Percentiles rank a stretch among this genome's conserved stretches.
Conservation (phyloP, 169 alveolate species). For the Ichthyophthirius multifiliis region DNA sequence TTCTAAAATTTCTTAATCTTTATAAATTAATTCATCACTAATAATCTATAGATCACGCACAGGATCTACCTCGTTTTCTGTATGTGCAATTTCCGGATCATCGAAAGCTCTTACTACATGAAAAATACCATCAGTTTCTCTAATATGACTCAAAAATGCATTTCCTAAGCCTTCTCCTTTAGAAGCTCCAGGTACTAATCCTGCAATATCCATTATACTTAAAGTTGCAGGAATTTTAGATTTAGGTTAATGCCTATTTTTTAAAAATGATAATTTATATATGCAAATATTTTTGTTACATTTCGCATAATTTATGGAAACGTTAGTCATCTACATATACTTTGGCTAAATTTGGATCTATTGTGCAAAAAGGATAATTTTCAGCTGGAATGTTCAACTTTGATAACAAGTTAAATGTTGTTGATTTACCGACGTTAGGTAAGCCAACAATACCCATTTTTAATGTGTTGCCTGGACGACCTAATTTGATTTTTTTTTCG, state of each 20-base stretch:
- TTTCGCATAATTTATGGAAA: conserved; percentile 91
- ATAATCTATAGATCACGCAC: conserved; percentile 96
- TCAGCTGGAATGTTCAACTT: conserved; percentile 95
- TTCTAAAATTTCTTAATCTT: conserved; percentile 92
- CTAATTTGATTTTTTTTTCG: conserved; percentile 63
- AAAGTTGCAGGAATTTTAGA: conserved; percentile 95
- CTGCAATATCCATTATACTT: conserved; percentile 98
- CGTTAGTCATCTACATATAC: conserved; percentile 94
- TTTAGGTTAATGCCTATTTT: conserved; percentile 86
- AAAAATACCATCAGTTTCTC: conserved; percentile 96
- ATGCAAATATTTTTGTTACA: conserved; percentile 53
- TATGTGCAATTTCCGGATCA: conserved; percentile 95
- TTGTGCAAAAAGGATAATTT: conserved; percentile 97
- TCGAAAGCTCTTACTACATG: conserved; percentile 99
- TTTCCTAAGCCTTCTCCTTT: conserved; percentile 99
- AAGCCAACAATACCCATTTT: conserved; percentile 99
- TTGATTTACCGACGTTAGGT: conserved; percentile 98
- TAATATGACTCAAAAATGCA: conserved; percentile 96
- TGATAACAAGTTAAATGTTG: conserved; percentile 96
- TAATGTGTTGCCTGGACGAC: conserved; percentile 84
- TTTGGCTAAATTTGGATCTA: conserved; percentile 97
- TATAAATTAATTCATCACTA: conserved; percentile 92
- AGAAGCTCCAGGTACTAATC: conserved; percentile 98
- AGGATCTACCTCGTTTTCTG: conserved; percentile 98
- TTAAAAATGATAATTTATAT: too few species aligned